Percentiles rank a stretch among this genome's conserved stretches.
These are phyloP conservation scores for Leccinum solheimii DNA, from an alignment of 1,284 basidiomycete genomes.

Conservation along the genomic window DNA sequence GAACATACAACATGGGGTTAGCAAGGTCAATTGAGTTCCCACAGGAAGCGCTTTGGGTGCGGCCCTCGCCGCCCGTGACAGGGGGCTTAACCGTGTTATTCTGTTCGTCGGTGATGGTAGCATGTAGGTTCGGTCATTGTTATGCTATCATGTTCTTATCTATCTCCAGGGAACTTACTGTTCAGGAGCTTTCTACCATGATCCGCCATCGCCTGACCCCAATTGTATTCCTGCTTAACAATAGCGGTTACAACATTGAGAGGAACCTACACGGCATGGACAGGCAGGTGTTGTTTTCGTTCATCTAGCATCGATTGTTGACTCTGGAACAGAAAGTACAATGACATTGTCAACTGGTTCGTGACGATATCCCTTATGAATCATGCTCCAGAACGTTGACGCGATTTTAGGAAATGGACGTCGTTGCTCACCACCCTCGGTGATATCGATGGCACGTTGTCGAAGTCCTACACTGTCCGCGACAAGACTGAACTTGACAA, in stretches of 20 bases:
- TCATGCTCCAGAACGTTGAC: conserved; percentile 7
- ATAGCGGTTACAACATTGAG: conserved; percentile 90
- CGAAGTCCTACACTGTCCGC: conserved; percentile 65
- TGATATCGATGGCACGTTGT: conserved; percentile 51
- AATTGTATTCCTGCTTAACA: conserved; percentile 86
- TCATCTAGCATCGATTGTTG: conserved; percentile 31
- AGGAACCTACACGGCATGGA: conserved; percentile 70
- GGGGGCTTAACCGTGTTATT: conserved; percentile 64
- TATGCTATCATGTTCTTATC: neutral
- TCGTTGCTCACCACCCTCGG: conserved; percentile 60
- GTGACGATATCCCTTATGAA: conserved; percentile 9
- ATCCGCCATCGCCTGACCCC: conserved; percentile 67
- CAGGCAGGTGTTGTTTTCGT: conserved; percentile 28
- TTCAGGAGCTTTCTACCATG: conserved; percentile 81
- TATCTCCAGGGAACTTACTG: conserved; percentile 60
- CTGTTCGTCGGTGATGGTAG: conserved; percentile 89
- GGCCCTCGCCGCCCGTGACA: conserved; percentile 75
- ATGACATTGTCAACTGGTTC: conserved; percentile 69
- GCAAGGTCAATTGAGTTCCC: conserved; percentile 16
- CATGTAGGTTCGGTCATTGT: conserved; percentile 45
- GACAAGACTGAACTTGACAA: conserved; percentile 64
- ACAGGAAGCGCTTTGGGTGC: conserved; percentile 66
- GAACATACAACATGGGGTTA: conserved; percentile 11
- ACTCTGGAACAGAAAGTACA: conserved; percentile 58
- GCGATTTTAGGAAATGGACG: conserved; percentile 51